Percentiles rank a stretch among this genome's conserved stretches.
These are phyloP conservation scores for Crithidia bombi DNA, from an alignment of 208 protist species.

Conservation along the genomic window DNA sequence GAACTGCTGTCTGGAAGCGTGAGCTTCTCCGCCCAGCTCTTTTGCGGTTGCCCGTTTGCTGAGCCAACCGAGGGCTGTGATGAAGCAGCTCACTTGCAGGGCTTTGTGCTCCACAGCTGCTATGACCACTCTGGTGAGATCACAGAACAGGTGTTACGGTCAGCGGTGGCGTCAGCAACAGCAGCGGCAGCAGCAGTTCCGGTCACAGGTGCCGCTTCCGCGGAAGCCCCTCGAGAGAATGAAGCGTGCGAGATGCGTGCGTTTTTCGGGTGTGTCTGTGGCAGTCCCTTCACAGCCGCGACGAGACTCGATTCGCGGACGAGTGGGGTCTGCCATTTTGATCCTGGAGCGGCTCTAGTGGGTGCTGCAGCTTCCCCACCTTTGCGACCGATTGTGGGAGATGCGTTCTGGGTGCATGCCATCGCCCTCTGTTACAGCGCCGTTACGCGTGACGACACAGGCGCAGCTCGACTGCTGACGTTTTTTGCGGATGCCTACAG, in stretches of 20 bases:
- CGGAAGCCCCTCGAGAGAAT: neutral
- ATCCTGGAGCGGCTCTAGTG: no score
- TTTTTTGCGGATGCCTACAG: conserved; percentile 2
- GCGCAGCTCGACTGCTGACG: conserved; percentile 1
- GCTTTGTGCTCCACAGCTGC: conserved; percentile 1
- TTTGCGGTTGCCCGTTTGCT: conserved; percentile 17
- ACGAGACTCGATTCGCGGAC: no score
- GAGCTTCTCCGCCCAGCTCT: conserved; percentile 42
- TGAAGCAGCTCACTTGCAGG: neutral
- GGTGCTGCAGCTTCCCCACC: no score
- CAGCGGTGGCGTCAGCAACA: neutral
- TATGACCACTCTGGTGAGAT: conserved; percentile 13
- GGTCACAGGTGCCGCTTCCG: neutral
- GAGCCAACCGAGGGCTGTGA: neutral
- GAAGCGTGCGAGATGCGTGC: conserved; percentile 11
- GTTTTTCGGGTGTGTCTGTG: conserved; percentile 9
- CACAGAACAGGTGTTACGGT: conserved; percentile 15
- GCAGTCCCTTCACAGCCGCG: neutral
- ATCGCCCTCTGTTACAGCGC: conserved; percentile 31
- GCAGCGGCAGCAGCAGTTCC: neutral
- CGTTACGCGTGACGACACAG: conserved; percentile 10
- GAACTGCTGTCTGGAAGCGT: conserved; percentile 68
- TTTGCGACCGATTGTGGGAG: neutral
- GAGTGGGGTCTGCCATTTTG: no score
- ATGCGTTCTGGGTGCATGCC: conserved; percentile 31